Percentiles rank a stretch among this genome's conserved stretches.
Conservation (phyloP, 2,329 filamentous ascomycete genomes). For the Ceratocystis eucalypticola region DNA sequence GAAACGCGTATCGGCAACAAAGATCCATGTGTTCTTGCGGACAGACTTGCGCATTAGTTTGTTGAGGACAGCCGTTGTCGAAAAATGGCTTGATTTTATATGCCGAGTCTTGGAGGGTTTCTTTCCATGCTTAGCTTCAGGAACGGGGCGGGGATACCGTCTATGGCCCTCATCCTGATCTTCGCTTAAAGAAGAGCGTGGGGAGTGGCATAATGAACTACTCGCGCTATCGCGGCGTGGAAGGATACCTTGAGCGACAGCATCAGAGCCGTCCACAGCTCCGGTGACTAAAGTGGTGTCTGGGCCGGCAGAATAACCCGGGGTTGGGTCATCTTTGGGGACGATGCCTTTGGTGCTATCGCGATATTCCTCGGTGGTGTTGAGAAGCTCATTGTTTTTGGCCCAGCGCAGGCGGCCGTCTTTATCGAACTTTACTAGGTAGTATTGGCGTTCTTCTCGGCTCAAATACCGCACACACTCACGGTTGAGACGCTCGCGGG, state of each 20-base stretch:
- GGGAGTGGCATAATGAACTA: slow-evolving; percentile 25
- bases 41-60: slow-evolving; percentile 65
- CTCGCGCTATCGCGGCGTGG: slow-evolving; percentile 21
- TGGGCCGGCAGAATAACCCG: slow-evolving; percentile 32
- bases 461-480: slow-evolving; percentile 76
- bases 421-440: slow-evolving; percentile 61
- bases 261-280: slow-evolving; percentile 2
- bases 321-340: slow-evolving; percentile 44
- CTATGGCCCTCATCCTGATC: slow-evolving; percentile 37
- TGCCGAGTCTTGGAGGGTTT: slow-evolving; percentile 11
- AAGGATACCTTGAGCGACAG: slow-evolving; percentile 10
- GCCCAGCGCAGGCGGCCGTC: slow-evolving; percentile 74
- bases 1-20: slow-evolving; percentile 75
- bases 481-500: slow-evolving; percentile 58
- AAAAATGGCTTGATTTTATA: slow-evolving; percentile 41
- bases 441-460: slow-evolving; percentile 66
- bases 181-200: slow-evolving; percentile 22
- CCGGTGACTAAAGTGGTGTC: slow-evolving; percentile 21
- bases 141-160: slow-evolving; percentile 12
- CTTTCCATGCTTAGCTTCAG: slow-evolving; percentile 9
- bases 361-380: slow-evolving; percentile 60
- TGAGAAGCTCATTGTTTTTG: slow-evolving; percentile 65
- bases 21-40: slow-evolving; percentile 86
- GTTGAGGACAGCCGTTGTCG: slow-evolving; percentile 60
- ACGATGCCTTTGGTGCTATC: slow-evolving; percentile 70